Evolutionary conservation across 2,329 filamentous ascomycete genomes (phyloP).

Genomic region (Fusarium sp.): DNA sequence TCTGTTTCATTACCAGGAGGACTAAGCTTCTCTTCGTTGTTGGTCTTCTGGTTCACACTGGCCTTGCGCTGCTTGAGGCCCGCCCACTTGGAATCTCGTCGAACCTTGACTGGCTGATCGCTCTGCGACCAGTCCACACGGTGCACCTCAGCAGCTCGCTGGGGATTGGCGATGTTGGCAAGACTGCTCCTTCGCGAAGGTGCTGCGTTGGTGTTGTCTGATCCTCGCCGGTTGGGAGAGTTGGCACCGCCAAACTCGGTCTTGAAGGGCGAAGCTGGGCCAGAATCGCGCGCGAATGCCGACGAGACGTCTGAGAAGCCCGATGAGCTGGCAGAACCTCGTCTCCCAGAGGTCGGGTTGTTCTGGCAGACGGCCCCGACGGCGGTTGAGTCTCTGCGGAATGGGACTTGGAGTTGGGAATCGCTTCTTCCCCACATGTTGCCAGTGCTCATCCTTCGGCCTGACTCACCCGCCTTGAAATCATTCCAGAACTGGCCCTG

Average conservation of each 20-base stretch:
- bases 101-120: constrained; percentile 57
- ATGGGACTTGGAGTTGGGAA: constrained; percentile 6
- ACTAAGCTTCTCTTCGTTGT: constrained; percentile 32
- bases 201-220: constrained; percentile 23
- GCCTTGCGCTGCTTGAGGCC: constrained; percentile 58
- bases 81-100: constrained; percentile 61
- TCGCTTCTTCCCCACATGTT: constrained; percentile 43
- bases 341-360: constrained; percentile 8
- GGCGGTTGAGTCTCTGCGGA: constrained; percentile 25
- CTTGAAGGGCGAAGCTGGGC: constrained; percentile 28
- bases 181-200: constrained; percentile 36
- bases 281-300: constrained; percentile 31
- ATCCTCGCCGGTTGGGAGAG: constrained; percentile 31
- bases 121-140: constrained; percentile 70
- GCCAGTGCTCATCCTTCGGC: constrained; percentile 54
- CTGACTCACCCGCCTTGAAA: constrained; percentile 18
- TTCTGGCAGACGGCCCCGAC: constrained; percentile 17
- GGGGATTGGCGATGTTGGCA: constrained; percentile 26
- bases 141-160: constrained; percentile 48
- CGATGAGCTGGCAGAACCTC: constrained; percentile 32
- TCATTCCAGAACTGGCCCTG: constrained; percentile 38
- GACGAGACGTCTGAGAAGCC: constrained; percentile 34
- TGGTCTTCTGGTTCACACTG: constrained; percentile 46
- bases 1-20: constrained; percentile 7
- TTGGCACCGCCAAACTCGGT: constrained; percentile 28